phyloP scores from a whole-genome alignment of 1,284 basidiomycete genomes.

The Ganoderma resinaceum region DNA sequence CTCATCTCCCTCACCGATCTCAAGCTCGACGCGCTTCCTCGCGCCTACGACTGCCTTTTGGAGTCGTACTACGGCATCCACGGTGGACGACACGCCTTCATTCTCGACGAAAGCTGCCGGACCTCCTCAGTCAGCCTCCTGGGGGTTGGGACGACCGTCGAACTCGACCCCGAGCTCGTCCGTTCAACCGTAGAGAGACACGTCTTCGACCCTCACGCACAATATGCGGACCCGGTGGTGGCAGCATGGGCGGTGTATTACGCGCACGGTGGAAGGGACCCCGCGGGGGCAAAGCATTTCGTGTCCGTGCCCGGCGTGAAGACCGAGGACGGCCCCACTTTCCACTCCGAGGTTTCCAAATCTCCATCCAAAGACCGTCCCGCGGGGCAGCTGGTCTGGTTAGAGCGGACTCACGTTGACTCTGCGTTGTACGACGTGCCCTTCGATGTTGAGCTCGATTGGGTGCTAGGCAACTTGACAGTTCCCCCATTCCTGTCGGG shows the following conservation, averaged over 20 bases:
- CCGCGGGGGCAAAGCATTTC: too few species aligned
- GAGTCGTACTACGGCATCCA: constrained; percentile 21
- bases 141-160: constrained; percentile 4
- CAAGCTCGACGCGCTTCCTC: not conserved
- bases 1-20: constrained; percentile 19
- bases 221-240: not conserved
- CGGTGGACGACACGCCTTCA: constrained; percentile 20
- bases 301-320: not conserved
- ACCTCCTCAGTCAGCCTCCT: constrained; percentile 12
- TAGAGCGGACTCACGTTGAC: not conserved
- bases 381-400: not conserved
- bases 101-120: constrained; percentile 17
- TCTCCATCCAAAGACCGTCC: not conserved
- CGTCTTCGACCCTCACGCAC: not conserved
- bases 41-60: constrained; percentile 18
- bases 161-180: not conserved
- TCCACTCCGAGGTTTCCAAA: not conserved
- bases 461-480: constrained; percentile 8
- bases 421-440: not conserved
- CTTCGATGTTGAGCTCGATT: not conserved
- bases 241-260: not conserved
- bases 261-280: not conserved
- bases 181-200: not conserved
- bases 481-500: not conserved
- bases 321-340: not conserved